Evolutionary conservation across 2,329 filamentous ascomycete species (phyloP).

Genomic region (Alternaria ventricosa): DNA sequence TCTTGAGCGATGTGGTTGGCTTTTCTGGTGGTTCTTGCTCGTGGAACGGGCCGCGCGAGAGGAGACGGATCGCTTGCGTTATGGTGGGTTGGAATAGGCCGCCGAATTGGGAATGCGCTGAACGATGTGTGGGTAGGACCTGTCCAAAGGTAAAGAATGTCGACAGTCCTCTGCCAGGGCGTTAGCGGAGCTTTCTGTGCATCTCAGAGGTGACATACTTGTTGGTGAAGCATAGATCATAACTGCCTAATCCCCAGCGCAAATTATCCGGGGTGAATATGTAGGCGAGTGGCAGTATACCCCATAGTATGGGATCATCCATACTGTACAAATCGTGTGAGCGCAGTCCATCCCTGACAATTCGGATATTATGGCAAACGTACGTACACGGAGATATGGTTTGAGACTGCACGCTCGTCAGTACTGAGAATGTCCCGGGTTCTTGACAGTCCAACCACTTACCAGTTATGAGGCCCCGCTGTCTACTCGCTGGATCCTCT

Average conservation of each 20-base stretch:
- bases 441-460: constrained; percentile 29
- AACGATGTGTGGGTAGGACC: constrained; percentile 86
- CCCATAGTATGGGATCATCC: constrained; percentile 95
- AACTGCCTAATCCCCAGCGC: constrained; percentile 88
- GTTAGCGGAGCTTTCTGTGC: constrained; percentile 18
- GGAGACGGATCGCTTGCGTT: constrained; percentile 80
- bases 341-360: constrained; percentile 15
- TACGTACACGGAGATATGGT: constrained; percentile 87
- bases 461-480: constrained; percentile 85
- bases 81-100: constrained; percentile 91
- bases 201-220: constrained; percentile 60
- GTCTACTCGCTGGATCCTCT: constrained; percentile 67
- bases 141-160: constrained; percentile 90
- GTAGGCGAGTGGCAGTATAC: constrained; percentile 78
- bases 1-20: constrained; percentile 30
- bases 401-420: constrained; percentile 68
- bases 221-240: constrained; percentile 94
- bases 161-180: constrained; percentile 63
- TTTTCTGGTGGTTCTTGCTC: constrained; percentile 34
- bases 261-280: constrained; percentile 74
- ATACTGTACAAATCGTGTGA: constrained; percentile 62
- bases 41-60: constrained; percentile 67
- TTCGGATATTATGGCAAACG: constrained; percentile 26
- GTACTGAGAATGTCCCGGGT: constrained; percentile 4
- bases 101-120: constrained; percentile 77